phyloP scores from a whole-genome alignment of 805 yeast species.

The Zygosaccharomyces kombuchaensis region DNA sequence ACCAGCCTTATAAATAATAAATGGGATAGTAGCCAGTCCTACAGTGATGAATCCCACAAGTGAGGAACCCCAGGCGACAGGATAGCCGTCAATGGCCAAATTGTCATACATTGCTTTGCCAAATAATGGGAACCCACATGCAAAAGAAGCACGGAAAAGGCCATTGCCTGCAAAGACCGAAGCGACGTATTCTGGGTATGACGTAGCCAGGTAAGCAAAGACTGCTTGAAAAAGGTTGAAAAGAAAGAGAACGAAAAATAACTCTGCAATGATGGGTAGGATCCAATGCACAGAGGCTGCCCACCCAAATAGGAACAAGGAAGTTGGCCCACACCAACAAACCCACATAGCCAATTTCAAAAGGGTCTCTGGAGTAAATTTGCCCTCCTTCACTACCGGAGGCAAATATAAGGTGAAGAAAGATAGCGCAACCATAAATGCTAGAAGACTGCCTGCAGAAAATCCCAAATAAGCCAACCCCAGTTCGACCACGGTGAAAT shows the following conservation, averaged over 20 bases:
- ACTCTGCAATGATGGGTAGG: conserved; percentile 43
- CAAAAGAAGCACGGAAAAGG: conserved; percentile 47
- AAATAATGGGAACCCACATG: conserved; percentile 61
- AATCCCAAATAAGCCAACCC: conserved; percentile 47
- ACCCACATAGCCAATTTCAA: conserved; percentile 41
- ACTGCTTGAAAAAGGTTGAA: conserved; percentile 49
- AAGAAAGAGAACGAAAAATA: conserved; percentile 38
- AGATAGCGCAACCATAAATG: conserved; percentile 32
- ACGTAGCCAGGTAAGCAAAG: conserved; percentile 45
- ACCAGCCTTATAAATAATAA: conserved; percentile 41
- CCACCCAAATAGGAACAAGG: conserved; percentile 49
- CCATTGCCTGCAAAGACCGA: conserved; percentile 58
- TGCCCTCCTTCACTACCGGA: conserved; percentile 26
- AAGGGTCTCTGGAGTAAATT: conserved; percentile 40
- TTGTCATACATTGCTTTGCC: conserved; percentile 55
- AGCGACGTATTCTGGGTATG: conserved; percentile 48
- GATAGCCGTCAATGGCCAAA: conserved; percentile 45
- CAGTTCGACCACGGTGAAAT: conserved; percentile 44
- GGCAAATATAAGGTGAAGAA: conserved; percentile 29
- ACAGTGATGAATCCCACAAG: conserved; percentile 44
- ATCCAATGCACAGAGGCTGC: conserved; percentile 48
- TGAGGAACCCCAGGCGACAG: conserved; percentile 58
- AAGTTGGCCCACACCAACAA: conserved; percentile 39
- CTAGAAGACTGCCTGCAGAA: conserved; percentile 43
- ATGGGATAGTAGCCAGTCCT: conserved; percentile 45